A percentile compares a stretch with the other conserved stretches of the same genome.
phyloP scores from a whole-genome alignment of 768 basidiomycete genomes.

The Mycena rosella region DNA sequence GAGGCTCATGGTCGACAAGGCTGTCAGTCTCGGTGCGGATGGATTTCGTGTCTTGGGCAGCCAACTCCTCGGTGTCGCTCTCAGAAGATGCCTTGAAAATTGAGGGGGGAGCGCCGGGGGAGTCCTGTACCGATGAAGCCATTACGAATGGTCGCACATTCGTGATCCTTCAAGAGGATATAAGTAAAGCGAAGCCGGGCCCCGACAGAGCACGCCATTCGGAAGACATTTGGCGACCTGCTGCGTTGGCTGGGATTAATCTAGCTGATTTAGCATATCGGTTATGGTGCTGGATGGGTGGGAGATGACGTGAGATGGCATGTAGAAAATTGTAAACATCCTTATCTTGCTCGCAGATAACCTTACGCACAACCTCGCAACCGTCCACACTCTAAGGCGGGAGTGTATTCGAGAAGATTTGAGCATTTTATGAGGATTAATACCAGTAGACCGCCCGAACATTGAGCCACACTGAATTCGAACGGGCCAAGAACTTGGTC shows the following conservation, averaged over 20 bases:
- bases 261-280: not conserved
- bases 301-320: slow-evolving; percentile 22
- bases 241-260: not conserved
- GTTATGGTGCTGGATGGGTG: slow-evolving; percentile 8
- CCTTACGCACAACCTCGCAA: too few relatives aligned
- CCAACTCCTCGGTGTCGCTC: not conserved
- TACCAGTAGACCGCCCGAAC: too few relatives aligned
- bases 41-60: slow-evolving; percentile 15
- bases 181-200: too few relatives aligned
- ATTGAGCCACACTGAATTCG: too few relatives aligned
- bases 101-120: slow-evolving; percentile 4
- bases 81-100: not conserved
- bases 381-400: too few relatives aligned
- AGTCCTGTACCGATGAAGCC: not conserved
- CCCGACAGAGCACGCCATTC: slow-evolving; percentile 21
- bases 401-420: too few relatives aligned
- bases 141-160: too few relatives aligned
- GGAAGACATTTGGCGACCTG: slow-evolving; percentile 20
- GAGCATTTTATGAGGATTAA: too few relatives aligned
- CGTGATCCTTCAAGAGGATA: too few relatives aligned
- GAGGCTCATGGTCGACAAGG: slow-evolving; percentile 52
- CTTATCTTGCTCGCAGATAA: too few relatives aligned
- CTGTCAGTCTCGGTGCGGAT: slow-evolving; percentile 37
- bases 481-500: not conserved
- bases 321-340: not conserved